A percentile compares a stretch with the other conserved stretches of the same genome.
phyloP scores from a whole-genome alignment of 1,139 yeast species.

The Komagataea norvegica region DNA sequence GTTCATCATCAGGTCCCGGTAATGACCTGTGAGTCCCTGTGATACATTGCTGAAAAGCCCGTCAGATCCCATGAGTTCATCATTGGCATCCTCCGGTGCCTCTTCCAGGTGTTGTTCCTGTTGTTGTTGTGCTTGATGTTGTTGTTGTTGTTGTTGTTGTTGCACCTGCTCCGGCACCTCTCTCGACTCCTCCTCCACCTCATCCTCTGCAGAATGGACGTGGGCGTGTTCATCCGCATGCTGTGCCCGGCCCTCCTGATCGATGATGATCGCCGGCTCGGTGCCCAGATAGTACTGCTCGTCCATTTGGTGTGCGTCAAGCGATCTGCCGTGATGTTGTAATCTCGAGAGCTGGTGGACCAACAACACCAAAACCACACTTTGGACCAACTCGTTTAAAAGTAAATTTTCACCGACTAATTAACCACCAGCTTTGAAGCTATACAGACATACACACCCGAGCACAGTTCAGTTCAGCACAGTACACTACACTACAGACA shows the following conservation, averaged over 20 bases:
- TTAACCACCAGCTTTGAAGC: too few relatives aligned
- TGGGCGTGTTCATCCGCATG: too few relatives aligned
- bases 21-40: conserved; percentile 80
- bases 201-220: too few relatives aligned
- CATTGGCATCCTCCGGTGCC: conserved; percentile 24
- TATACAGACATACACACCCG: neutral
- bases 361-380: neutral
- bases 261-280: conserved; percentile 21
- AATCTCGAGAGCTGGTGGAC: too few relatives aligned
- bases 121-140: conserved; percentile 8
- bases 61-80: conserved; percentile 37
- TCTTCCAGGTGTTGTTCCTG: conserved; percentile 14
- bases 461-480: too few relatives aligned
- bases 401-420: conserved; percentile 1
- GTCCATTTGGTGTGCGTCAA: too few relatives aligned
- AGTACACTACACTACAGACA: too few relatives aligned
- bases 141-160: conserved; percentile 7
- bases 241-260: conserved; percentile 8
- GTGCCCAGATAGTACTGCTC: conserved; percentile 20
- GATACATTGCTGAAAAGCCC: conserved; percentile 92
- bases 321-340: too few relatives aligned
- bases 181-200: too few relatives aligned
- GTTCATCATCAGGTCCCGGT: conserved; percentile 85
- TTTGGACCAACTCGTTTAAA: too few relatives aligned
- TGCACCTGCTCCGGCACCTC: conserved; percentile 11